A percentile compares a stretch with the other conserved stretches of the same genome.
phyloP scores from a whole-genome alignment of 768 basidiomycete genomes.

The Auricularia auricula-judae region DNA sequence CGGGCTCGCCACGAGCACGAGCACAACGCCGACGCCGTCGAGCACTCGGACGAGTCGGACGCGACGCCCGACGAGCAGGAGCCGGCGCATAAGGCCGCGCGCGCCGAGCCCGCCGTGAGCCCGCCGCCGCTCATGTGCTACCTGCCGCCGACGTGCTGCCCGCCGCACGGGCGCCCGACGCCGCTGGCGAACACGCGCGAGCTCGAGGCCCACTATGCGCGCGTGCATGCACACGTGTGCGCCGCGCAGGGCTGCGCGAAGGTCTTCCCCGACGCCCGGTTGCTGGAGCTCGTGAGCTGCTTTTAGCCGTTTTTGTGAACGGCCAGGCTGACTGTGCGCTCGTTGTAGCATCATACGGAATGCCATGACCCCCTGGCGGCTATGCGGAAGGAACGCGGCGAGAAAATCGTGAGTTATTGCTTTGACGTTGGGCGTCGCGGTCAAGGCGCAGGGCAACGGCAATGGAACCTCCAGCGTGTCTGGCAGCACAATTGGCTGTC shows the following conservation, averaged over 20 bases:
- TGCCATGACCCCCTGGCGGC: conserved; percentile 81
- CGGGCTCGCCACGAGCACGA: no score
- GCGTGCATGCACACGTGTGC: conserved; percentile 76
- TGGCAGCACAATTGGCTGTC: not conserved
- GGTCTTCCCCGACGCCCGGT: conserved; percentile 75
- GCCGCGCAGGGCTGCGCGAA: conserved; percentile 56
- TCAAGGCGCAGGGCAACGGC: not conserved
- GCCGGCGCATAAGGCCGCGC: no score
- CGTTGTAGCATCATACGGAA: conserved; percentile 63
- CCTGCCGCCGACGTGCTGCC: conserved; percentile 75
- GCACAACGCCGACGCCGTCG: no score
- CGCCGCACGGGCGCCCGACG: conserved; percentile 42
- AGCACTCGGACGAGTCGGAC: no score
- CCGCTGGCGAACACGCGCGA: conserved; percentile 54
- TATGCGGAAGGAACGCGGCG: conserved; percentile 64
- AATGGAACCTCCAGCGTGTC: not conserved
- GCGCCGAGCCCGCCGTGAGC: no score
- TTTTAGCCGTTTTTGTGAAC: not conserved
- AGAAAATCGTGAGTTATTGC: conserved; percentile 60
- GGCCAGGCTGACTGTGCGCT: not conserved
- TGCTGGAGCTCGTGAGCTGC: conserved; percentile 65
- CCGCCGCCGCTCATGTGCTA: conserved; percentile 45
- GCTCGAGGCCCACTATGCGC: conserved; percentile 75
- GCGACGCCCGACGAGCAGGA: no score
- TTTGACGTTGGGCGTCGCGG: not conserved